Evolutionary conservation across 2,329 filamentous ascomycete species (phyloP), one percentile per base, ranked within the genome.

Genomic region (Cryphonectria japonica): DNA sequence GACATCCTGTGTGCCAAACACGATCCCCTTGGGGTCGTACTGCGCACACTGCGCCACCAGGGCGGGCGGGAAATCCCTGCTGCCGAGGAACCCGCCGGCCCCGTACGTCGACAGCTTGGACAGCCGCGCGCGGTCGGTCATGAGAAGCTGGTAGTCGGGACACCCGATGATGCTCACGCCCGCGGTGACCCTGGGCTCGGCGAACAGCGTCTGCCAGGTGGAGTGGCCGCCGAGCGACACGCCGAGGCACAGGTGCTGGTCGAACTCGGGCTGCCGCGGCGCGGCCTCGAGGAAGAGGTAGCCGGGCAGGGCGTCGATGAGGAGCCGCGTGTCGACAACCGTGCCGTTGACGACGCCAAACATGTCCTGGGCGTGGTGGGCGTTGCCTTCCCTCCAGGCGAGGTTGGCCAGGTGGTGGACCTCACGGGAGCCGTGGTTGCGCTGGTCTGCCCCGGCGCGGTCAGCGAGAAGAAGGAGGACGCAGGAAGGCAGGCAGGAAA

Each of bases 351-450:
- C 91, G 73, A 89, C 88, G 41, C 88, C 90, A 78, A 96, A 94
- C 94, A 99, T 97, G 80, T 99, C 96, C 78, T 93, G 89, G 0
- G 94, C 95, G 82, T 98, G 96, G 8, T 85, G 88, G 50, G 86
- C 83, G 78, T 98, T 97, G 41, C 94, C 94, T 52, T 88, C 82
- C 60, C 88, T 87, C 95, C 95, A 98, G 4, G 91, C 86, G 75
- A 91, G 85, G 79, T 98, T 98, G 37, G 92, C 89, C 26, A 85
- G 75, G 9, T 87, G 82, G 76, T 91, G 86, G 1, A 95, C 88
- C 71, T 90, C 81, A 69, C 96, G 85, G 2, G 88, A 86, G 37
- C 96, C 96, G 81, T 98, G 96, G 80, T 98, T 98, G 62, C 95
- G 88, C 83, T 97, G 94, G 82, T 98, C 96, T 73, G 43, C 22